Percentiles rank a stretch among this genome's conserved stretches.
Evolutionary conservation across 192 early-diverging fungal species (phyloP).

Genomic region (Ambispora gerdemannii): DNA sequence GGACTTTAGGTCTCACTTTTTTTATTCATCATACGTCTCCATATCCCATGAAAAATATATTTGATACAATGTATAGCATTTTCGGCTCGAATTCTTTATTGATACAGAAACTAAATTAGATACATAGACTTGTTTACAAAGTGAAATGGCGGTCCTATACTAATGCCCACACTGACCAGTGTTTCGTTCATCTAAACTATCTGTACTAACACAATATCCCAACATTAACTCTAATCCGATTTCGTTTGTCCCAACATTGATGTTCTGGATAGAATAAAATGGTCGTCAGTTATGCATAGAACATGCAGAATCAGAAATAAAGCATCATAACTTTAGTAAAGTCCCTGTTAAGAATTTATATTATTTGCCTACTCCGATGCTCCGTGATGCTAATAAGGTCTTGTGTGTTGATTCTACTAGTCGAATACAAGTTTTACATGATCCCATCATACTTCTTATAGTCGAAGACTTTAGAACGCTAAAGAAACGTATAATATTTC

Average conservation of each 20-base stretch:
- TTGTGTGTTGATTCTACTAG: no score
- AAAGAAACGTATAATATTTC: no score
- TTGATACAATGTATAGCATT: no score
- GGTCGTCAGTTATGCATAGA: background rate
- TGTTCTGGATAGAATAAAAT: background rate
- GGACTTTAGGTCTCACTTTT: no score
- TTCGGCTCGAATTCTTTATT: no score
- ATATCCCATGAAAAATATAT: no score
- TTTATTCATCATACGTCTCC: no score
- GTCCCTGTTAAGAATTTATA: constrained; percentile 8
- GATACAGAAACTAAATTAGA: no score
- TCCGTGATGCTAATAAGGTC: constrained; percentile 13
- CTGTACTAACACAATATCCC: background rate
- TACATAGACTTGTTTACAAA: no score
- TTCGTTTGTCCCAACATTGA: background rate
- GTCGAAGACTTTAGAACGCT: no score
- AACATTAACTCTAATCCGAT: background rate
- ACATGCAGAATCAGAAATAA: constrained; percentile 7
- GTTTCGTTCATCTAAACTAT: background rate
- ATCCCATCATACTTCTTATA: constrained; percentile 2
- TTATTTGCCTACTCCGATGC: constrained; percentile 1
- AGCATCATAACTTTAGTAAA: constrained; percentile 8
- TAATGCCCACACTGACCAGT: background rate
- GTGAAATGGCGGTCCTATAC: constrained; percentile 6
- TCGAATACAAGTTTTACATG: no score